Evolutionary conservation across 1,284 basidiomycete species (phyloP).

Genomic region (Sporisorium iseilematis-ciliati): DNA sequence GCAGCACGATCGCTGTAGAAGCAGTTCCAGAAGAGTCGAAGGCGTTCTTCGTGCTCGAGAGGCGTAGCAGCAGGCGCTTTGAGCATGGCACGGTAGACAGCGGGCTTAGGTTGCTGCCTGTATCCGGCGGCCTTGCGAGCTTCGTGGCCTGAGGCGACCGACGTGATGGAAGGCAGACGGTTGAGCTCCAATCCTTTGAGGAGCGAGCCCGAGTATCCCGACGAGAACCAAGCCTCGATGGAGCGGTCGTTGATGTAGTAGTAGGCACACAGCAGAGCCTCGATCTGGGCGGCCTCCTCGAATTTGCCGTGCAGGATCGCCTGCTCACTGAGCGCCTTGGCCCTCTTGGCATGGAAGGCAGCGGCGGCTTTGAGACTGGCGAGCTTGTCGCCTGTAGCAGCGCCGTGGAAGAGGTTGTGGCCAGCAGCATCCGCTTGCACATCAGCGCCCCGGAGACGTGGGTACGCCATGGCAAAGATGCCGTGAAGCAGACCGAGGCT

Average conservation of each 20-base stretch:
- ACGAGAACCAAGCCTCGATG: constrained; percentile 58
- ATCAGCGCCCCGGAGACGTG: constrained; percentile 27
- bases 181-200: constrained; percentile 55
- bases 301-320: constrained; percentile 40
- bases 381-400: constrained; percentile 34
- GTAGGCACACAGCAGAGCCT: constrained; percentile 45
- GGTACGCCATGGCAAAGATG: constrained; percentile 55
- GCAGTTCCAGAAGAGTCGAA: constrained; percentile 54
- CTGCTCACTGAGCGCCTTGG: constrained; percentile 35
- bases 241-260: constrained; percentile 55
- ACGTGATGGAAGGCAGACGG: constrained; percentile 37
- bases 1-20: constrained; percentile 55
- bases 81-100: constrained; percentile 36
- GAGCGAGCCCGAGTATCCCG: constrained; percentile 29
- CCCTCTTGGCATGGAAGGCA: constrained; percentile 52
- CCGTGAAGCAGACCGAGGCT: constrained; percentile 52
- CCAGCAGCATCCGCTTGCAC: constrained; percentile 18
- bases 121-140: constrained; percentile 8
- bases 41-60: constrained; percentile 50
- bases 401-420: constrained; percentile 28
- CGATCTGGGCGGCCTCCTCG: constrained; percentile 49
- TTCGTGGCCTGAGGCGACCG: constrained; percentile 14
- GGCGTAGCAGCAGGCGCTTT: constrained; percentile 24
- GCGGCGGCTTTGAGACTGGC: constrained; percentile 44
- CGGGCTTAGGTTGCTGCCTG: constrained; percentile 38